These are phyloP conservation scores for Stenocarpella maydis DNA, from an alignment of 2,329 filamentous ascomycete species.

Conservation along the genomic window DNA sequence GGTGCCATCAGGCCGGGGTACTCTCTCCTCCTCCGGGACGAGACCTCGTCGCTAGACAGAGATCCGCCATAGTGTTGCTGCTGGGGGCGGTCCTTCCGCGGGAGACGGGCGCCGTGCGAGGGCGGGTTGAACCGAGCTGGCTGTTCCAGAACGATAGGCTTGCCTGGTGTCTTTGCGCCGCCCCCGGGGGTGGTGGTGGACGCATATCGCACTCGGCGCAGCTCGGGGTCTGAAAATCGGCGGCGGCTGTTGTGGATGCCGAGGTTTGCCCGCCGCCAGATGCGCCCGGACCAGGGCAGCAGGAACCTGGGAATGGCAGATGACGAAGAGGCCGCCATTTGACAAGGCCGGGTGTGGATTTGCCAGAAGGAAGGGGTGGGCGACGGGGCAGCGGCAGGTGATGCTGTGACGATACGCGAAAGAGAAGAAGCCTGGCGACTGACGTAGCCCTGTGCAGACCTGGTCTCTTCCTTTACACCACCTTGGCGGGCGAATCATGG, in stretches of 20 bases:
- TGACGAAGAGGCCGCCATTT: constrained; percentile 56
- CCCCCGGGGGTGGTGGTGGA: constrained; percentile 39
- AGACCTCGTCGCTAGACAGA: constrained; percentile 70
- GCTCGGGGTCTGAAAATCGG: constrained; percentile 38
- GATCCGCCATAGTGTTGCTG: constrained; percentile 79
- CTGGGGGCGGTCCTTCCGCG: constrained; percentile 59
- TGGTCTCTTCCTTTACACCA: background rate
- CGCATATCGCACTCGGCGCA: constrained; percentile 43
- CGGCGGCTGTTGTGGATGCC: constrained; percentile 37
- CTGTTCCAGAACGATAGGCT: constrained; percentile 80
- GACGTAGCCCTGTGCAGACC: background rate
- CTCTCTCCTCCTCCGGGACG: constrained; percentile 71
- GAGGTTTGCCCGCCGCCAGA: constrained; percentile 57
- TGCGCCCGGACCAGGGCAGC: constrained; percentile 66
- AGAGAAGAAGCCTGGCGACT: background rate
- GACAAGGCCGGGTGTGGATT: constrained; percentile 29
- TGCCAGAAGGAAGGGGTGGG: background rate
- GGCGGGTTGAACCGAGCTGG: constrained; percentile 91
- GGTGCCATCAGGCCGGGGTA: constrained; percentile 93
- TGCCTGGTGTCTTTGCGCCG: constrained; percentile 47
- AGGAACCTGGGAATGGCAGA: constrained; percentile 71
- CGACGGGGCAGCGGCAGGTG: background rate
- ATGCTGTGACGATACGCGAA: background rate
- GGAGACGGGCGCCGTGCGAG: constrained; percentile 80
- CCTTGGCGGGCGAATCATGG: constrained; percentile 1